A percentile compares a stretch with the other conserved stretches of the same genome.
Conservation (phyloP, 768 basidiomycete genomes). For the Hypsizygus marmoreus region DNA sequence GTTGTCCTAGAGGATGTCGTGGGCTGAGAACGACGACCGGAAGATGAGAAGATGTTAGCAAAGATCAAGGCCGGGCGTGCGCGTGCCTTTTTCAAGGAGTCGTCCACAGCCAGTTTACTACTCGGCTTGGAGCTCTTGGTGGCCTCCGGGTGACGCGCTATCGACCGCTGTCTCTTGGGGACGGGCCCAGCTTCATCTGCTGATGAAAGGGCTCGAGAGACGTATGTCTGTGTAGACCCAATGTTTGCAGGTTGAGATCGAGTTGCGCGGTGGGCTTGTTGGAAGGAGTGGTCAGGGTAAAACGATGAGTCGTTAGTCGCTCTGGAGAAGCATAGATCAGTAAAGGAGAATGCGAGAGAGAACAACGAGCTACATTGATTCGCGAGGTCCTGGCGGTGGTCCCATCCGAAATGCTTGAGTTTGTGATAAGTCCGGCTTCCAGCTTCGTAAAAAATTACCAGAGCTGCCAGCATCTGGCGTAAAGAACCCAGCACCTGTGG, state of each 20-base stretch:
- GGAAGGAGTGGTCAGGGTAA: constrained; percentile 60
- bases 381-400: constrained; percentile 50
- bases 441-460: constrained; percentile 57
- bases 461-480: constrained; percentile 66
- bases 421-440: constrained; percentile 54
- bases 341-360: constrained; percentile 11
- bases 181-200: constrained; percentile 82
- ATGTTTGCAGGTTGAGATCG: constrained; percentile 42
- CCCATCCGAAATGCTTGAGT: constrained; percentile 63
- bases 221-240: constrained; percentile 48
- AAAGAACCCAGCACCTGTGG: constrained; percentile 75
- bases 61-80: constrained; percentile 85
- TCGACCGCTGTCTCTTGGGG: constrained; percentile 73
- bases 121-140: constrained; percentile 52
- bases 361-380: constrained; percentile 55
- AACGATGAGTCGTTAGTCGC: constrained; percentile 58
- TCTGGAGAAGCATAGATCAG: constrained; percentile 36
- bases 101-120: constrained; percentile 64
- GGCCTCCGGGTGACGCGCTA: constrained; percentile 52
- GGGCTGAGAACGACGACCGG: constrained; percentile 78
- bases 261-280: constrained; percentile 48
- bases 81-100: constrained; percentile 88
- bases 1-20: constrained; percentile 64
- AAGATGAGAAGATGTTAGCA: constrained; percentile 88
- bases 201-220: constrained; percentile 74